Percentiles rank a stretch among this genome's conserved stretches.
phyloP scores from a whole-genome alignment of 441 rosid genomes.

The Omphalea diandra region DNA sequence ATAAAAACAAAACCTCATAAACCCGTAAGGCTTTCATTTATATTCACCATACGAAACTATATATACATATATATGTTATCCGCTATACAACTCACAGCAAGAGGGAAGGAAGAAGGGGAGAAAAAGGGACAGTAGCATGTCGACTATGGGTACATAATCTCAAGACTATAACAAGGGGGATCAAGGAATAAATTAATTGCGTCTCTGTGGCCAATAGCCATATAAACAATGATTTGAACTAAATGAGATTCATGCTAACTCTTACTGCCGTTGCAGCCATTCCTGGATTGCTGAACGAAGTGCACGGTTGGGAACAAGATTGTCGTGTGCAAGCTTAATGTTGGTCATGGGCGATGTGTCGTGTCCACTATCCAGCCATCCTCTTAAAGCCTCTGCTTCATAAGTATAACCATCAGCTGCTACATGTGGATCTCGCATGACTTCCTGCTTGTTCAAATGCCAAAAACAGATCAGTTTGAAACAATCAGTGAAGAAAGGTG shows the following conservation, averaged over 20 bases:
- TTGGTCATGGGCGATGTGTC: slow-evolving; percentile 88
- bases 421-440: slow-evolving; percentile 90
- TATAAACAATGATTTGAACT: slow-evolving; percentile 6
- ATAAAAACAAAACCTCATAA: not conserved
- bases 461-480: not conserved
- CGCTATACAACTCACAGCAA: not conserved
- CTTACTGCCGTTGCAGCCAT: slow-evolving; percentile 41
- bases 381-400: slow-evolving; percentile 88
- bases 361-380: slow-evolving; percentile 91
- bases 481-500: not conserved
- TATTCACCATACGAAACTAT: not conserved
- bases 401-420: slow-evolving; percentile 94
- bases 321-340: slow-evolving; percentile 49
- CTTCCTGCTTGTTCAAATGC: slow-evolving; percentile 56
- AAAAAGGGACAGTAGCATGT: not conserved
- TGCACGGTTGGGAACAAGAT: slow-evolving; percentile 79
- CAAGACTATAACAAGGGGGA: not conserved
- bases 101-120: not conserved
- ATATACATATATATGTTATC: not conserved
- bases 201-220: no score
- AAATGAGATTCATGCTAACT: not conserved
- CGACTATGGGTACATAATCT: not conserved
- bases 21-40: not conserved
- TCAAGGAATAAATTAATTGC: no score
- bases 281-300: slow-evolving; percentile 89